Evolutionary conservation across 192 early-diverging fungal species (phyloP).

Genomic region (Dissophora globulifera): DNA sequence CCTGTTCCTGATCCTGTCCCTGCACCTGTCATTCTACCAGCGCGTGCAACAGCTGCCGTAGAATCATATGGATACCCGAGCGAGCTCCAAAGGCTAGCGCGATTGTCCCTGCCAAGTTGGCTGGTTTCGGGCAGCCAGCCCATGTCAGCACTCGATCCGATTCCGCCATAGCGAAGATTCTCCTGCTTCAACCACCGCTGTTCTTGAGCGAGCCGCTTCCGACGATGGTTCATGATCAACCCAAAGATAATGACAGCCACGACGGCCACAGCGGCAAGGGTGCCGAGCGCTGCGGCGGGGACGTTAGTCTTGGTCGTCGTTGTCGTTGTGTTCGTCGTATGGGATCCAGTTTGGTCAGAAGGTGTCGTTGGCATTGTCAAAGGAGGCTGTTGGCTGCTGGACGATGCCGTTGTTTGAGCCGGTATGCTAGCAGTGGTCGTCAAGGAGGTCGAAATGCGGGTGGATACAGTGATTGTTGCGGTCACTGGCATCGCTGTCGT

Average conservation of each 20-base stretch:
- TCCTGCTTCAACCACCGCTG: slow-evolving; percentile 2
- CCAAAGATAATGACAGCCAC: slow-evolving; percentile 6
- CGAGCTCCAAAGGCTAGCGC: too few relatives aligned
- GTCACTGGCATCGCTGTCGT: neutral
- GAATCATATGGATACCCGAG: too few relatives aligned
- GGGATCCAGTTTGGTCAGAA: neutral
- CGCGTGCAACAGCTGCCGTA: too few relatives aligned
- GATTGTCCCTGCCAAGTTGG: too few relatives aligned
- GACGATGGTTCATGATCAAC: neutral
- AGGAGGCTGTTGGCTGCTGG: too few relatives aligned
- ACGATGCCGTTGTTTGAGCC: neutral
- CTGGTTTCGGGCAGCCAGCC: too few relatives aligned
- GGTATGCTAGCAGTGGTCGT: neutral
- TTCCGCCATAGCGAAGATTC: neutral
- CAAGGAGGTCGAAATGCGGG: neutral
- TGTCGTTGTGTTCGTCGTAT: neutral
- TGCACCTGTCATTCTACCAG: too few relatives aligned
- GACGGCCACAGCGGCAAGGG: neutral
- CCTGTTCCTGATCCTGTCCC: too few relatives aligned
- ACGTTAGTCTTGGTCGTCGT: neutral
- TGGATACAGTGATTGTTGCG: neutral
- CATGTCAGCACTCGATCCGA: neutral
- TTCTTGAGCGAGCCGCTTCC: neutral
- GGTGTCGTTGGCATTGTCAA: neutral
- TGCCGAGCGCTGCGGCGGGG: neutral